phyloP scores from a whole-genome alignment of 257 asterid genomes.

The Solanum pinnatisectum region DNA sequence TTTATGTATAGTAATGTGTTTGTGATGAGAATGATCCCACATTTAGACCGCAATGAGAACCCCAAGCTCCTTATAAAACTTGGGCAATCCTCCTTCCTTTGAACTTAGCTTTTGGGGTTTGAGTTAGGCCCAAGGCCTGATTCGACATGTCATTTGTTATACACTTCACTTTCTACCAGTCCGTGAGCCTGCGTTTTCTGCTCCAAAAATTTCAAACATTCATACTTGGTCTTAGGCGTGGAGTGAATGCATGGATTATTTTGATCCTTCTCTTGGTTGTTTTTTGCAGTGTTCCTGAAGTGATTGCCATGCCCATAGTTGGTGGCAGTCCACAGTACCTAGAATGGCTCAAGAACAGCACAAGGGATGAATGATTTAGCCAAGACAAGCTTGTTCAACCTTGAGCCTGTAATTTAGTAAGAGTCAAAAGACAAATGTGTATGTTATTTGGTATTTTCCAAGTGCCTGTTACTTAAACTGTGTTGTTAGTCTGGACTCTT shows the following conservation, averaged over 20 bases:
- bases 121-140: background rate
- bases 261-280: background rate
- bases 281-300: conserved; percentile 74
- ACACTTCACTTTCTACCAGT: background rate
- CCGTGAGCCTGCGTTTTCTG: background rate
- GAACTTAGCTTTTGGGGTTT: background rate
- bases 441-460: background rate
- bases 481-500: background rate
- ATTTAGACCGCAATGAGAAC: background rate
- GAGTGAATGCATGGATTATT: background rate
- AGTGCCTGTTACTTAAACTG: background rate
- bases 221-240: background rate
- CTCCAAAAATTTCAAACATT: background rate
- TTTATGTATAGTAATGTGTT: background rate
- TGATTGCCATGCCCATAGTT: conserved; percentile 76
- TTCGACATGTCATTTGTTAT: background rate
- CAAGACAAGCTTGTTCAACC: background rate
- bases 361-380: conserved; percentile 30
- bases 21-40: background rate
- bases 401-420: background rate
- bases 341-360: conserved; percentile 85
- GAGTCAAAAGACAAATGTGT: background rate
- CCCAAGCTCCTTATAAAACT: background rate
- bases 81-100: background rate
- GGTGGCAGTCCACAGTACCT: conserved; percentile 72